These are phyloP conservation scores for Tympanopsis confertula DNA, from an alignment of 2,329 filamentous ascomycete genomes.

Conservation along the genomic window DNA sequence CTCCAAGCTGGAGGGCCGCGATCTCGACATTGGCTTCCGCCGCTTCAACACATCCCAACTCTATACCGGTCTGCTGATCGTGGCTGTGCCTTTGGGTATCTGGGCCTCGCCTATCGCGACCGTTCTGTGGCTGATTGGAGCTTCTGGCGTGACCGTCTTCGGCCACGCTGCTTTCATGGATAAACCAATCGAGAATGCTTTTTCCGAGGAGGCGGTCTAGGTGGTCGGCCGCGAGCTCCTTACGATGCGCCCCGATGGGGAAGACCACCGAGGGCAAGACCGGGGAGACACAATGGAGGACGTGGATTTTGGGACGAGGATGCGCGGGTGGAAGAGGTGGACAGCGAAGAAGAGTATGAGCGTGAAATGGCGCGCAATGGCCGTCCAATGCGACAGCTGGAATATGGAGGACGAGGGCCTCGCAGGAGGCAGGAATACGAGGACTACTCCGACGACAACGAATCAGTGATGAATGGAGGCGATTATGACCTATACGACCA, in stretches of 20 bases:
- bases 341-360: constrained; percentile 6
- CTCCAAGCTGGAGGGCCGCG: constrained; percentile 75
- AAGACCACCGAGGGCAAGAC: constrained; percentile 93
- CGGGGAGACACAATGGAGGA: constrained; percentile 42
- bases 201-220: constrained; percentile 99
- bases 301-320: not conserved
- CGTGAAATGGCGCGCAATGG: constrained; percentile 35
- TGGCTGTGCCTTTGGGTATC: constrained; percentile 75
- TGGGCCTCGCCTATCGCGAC: constrained; percentile 76
- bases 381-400: not conserved
- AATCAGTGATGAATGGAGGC: constrained; percentile 13
- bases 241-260: constrained; percentile 81
- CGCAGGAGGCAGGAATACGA: constrained; percentile 51
- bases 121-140: constrained; percentile 89
- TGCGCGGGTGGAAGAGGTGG: constrained; percentile 29
- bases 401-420: constrained; percentile 21
- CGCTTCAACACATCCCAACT: constrained; percentile 83
- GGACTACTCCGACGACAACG: constrained; percentile 40
- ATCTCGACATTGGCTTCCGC: constrained; percentile 75
- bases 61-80: constrained; percentile 75
- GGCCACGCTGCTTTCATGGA: constrained; percentile 94
- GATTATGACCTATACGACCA: constrained; percentile 28
- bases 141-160: constrained; percentile 82
- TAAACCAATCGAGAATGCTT: constrained; percentile 99
- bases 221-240: constrained; percentile 99